phyloP scores from a whole-genome alignment of 768 basidiomycete genomes.

The Trametes elegans region DNA sequence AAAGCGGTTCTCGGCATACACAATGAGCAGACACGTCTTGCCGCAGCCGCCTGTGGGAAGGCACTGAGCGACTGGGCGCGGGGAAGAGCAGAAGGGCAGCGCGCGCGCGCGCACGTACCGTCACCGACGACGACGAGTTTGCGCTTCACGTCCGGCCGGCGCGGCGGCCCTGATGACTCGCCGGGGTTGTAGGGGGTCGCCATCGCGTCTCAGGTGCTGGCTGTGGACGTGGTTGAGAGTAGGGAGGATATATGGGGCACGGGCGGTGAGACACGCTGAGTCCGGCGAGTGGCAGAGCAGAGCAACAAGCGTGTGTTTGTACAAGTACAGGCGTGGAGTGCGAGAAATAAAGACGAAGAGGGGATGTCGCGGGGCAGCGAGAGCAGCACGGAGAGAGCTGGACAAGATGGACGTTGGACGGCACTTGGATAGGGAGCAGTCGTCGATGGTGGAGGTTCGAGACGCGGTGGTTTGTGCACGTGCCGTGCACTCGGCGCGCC shows the following conservation, averaged over 20 bases:
- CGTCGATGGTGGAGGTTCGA: constrained; percentile 6
- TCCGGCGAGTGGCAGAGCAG: neutral
- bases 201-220: neutral
- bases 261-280: neutral
- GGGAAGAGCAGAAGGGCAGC: constrained; percentile 9
- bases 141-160: constrained; percentile 78
- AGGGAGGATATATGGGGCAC: no score
- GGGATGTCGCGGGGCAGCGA: no score
- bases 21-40: constrained; percentile 94
- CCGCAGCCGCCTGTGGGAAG: constrained; percentile 67
- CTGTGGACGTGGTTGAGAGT: neutral
- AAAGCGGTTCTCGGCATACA: constrained; percentile 94
- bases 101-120: constrained; percentile 56
- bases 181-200: constrained; percentile 18
- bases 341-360: neutral
- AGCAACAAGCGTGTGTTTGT: neutral
- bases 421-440: no score
- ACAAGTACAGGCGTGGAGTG: neutral
- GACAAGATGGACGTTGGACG: no score
- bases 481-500: neutral
- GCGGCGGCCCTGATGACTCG: constrained; percentile 24
- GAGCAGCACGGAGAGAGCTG: no score
- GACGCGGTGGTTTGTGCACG: constrained; percentile 8
- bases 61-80: neutral
- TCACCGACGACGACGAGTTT: constrained; percentile 90